Base-by-base conservation (phyloP, 148 eudicot species). In the Camellia lanceoleosa region DNA sequence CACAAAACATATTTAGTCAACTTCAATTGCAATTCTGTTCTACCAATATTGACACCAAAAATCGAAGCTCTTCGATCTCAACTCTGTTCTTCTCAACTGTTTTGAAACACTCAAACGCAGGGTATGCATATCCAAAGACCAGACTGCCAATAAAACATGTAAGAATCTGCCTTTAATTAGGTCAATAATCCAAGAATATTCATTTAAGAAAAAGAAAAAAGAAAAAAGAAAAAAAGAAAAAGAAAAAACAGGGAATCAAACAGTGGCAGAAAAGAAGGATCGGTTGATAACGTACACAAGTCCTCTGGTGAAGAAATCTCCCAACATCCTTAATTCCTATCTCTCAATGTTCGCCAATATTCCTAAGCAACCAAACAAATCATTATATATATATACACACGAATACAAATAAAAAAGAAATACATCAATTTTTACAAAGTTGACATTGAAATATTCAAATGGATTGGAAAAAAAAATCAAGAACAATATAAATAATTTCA, bases 11-110 rank as follows among this genome's bases (percentile, higher is more conserved):
- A 30, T 30, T 30, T 30, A 30, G 38, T 30, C 38, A 30, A 30
- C 38, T 30, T 30, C 38, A 30, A 30, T 30, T 30, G 38, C 38
- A 30, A 30, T 30, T 30, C 0, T 30, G 38, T 8, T 69, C 82
- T 84, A 96, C 99, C 98, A 96, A 75, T 96, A 96, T 91, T 93
- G 98, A 80, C 99, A 96, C 99, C 99, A 96, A 82, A 82, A 93
- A 96, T 5, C 98, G 87, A n/a, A 96, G 93, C 83, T 96, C 95
- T 12, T 85, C 84, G 18, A 91, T 91, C 71, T 88, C 86, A 44
- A 92, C 97, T 65, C 52, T 91, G 89, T 92, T 93, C 81, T 84
- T 93, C 80, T 92, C 98, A 0, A 92, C 81, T 18, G 97, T 90
- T 76, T 96, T 96, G 88, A 92, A 96, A 71, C 99, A 96, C 68